Conservation (phyloP, 805 yeast species). For the Kodamaea kakaduensis region DNA sequence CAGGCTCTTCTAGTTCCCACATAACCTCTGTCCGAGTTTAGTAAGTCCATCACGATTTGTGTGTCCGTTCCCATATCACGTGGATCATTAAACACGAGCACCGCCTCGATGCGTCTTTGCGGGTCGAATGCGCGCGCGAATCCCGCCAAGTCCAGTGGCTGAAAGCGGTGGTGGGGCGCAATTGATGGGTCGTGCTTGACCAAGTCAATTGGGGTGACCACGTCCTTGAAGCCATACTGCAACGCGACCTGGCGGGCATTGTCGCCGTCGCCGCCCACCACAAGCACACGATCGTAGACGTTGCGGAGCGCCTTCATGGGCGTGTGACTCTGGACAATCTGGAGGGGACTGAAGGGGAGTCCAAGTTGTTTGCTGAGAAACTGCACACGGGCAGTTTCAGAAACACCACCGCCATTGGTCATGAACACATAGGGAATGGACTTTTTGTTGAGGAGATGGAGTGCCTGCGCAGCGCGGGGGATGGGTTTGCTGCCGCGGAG, state of each 20-base stretch:
- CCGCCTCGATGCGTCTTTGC: slow-evolving; percentile 58
- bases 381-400: slow-evolving; percentile 58
- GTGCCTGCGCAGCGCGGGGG: slow-evolving; percentile 59
- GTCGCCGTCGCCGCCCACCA: slow-evolving; percentile 79
- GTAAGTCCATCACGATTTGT: slow-evolving; percentile 69
- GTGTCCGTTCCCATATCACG: slow-evolving; percentile 83
- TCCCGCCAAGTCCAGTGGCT: slow-evolving; percentile 39
- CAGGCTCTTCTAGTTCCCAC: slow-evolving; percentile 57
- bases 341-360: slow-evolving; percentile 48
- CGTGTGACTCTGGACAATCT: slow-evolving; percentile 83
- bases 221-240: slow-evolving; percentile 73
- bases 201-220: slow-evolving; percentile 68
- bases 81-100: slow-evolving; percentile 84
- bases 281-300: slow-evolving; percentile 58
- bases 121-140: slow-evolving; percentile 15
- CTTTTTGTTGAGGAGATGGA: slow-evolving; percentile 47
- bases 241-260: slow-evolving; percentile 68
- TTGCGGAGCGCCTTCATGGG: slow-evolving; percentile 63
- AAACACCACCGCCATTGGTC: slow-evolving; percentile 87
- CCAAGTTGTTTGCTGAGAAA: slow-evolving; percentile 46
- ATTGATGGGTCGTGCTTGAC: slow-evolving; percentile 53
- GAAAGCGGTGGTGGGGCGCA: slow-evolving; percentile 66
- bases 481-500: slow-evolving; percentile 69
- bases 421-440: slow-evolving; percentile 75
- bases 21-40: slow-evolving; percentile 59